phyloP scores from a whole-genome alignment of 257 asterid species.

The Solanum appendiculatum region DNA sequence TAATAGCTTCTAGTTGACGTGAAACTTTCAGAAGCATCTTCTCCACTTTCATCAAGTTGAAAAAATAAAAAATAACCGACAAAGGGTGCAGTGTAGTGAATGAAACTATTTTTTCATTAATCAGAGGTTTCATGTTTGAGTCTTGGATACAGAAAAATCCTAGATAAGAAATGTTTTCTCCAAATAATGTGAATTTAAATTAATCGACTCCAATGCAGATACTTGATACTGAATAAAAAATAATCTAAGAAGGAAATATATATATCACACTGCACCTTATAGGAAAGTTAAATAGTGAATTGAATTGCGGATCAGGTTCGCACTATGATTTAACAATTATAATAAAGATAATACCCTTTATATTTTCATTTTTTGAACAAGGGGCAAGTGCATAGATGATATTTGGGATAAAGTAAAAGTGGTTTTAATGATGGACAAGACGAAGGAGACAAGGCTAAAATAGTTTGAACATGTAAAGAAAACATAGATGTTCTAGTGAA shows the following conservation, averaged over 20 bases:
- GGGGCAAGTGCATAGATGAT: background rate
- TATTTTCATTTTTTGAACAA: background rate
- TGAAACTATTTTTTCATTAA: no score
- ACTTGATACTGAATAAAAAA: no score
- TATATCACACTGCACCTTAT: background rate
- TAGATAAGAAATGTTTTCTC: no score
- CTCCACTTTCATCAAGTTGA: background rate
- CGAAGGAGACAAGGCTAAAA: background rate
- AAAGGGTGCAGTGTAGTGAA: background rate
- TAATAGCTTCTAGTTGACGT: constrained; percentile 8
- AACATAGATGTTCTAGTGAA: background rate
- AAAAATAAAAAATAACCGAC: background rate
- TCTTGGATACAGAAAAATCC: no score
- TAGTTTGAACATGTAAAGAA: background rate
- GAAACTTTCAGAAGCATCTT: constrained; percentile 7
- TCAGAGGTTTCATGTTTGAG: no score
- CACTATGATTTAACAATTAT: background rate
- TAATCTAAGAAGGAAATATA: no score
- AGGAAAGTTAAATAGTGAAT: background rate
- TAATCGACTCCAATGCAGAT: no score
- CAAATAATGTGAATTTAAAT: no score
- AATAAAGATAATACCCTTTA: background rate
- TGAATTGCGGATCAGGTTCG: background rate
- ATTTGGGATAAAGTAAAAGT: background rate
- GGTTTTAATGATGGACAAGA: background rate